phyloP scores from a whole-genome alignment of 2,329 filamentous ascomycete genomes.

The Phoma sp. region DNA sequence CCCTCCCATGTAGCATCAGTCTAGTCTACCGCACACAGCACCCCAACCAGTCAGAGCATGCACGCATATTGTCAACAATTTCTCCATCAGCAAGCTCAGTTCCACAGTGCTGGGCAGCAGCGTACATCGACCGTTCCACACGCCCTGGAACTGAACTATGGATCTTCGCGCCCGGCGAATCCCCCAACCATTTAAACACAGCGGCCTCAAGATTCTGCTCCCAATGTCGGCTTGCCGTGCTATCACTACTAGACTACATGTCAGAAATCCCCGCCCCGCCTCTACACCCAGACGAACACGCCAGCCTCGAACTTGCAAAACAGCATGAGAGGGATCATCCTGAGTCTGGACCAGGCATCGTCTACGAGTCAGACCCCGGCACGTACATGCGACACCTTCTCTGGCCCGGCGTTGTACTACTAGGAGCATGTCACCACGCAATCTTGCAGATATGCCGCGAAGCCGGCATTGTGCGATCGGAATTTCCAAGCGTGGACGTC shows the following conservation, averaged over 20 bases:
- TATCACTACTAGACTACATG: slow-evolving; percentile 39
- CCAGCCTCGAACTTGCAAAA: slow-evolving; percentile 35
- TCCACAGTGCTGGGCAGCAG: slow-evolving; percentile 59
- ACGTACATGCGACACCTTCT: slow-evolving; percentile 44
- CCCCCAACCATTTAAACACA: slow-evolving; percentile 22
- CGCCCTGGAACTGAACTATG: slow-evolving; percentile 70
- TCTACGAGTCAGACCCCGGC: slow-evolving; percentile 27
- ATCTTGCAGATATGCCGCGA: slow-evolving; percentile 33
- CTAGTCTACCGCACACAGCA: slow-evolving; percentile 70
- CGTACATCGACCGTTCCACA: slow-evolving; percentile 66
- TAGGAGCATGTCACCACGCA: slow-evolving; percentile 52
- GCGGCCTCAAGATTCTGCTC: slow-evolving; percentile 26
- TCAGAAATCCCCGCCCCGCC: slow-evolving; percentile 35
- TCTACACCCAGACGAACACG: slow-evolving; percentile 33
- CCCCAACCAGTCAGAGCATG: slow-evolving; percentile 50
- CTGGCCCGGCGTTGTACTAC: slow-evolving; percentile 48
- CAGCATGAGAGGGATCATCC: slow-evolving; percentile 38
- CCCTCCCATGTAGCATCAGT: slow-evolving; percentile 65
- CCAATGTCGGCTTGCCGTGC: slow-evolving; percentile 38
- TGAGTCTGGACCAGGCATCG: slow-evolving; percentile 24
- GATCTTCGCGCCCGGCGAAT: slow-evolving; percentile 58
- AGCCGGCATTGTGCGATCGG: slow-evolving; percentile 31
- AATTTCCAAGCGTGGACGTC: slow-evolving; percentile 39
- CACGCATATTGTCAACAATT: slow-evolving; percentile 48
- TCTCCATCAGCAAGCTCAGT: slow-evolving; percentile 28